Evolutionary conservation across 2,329 filamentous ascomycete species (phyloP).

Genomic region (Gnomoniopsis smithogilvyi): DNA sequence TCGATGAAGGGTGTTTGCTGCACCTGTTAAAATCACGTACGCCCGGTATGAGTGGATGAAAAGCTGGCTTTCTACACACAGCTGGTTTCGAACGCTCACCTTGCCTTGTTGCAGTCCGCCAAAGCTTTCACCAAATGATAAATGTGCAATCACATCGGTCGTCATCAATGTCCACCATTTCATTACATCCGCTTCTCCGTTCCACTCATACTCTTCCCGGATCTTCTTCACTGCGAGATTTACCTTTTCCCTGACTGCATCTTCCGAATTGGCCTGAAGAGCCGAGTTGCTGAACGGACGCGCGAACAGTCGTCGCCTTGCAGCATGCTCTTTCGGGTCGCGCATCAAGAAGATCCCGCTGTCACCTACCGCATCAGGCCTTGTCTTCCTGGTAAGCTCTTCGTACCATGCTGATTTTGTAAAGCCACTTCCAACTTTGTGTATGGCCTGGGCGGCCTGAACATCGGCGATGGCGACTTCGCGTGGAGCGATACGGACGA

Average conservation of each 20-base stretch:
- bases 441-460: slow-evolving; percentile 6
- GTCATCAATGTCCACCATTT: slow-evolving; percentile 44
- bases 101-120: slow-evolving; percentile 23
- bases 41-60: too few relatives aligned
- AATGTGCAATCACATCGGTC: slow-evolving; percentile 39
- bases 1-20: slow-evolving; percentile 24
- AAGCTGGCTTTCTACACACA: slow-evolving; percentile 26
- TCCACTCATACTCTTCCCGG: slow-evolving; percentile 4
- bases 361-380: background rate
- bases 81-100: background rate
- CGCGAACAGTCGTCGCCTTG: slow-evolving; percentile 11
- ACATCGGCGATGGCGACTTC: slow-evolving; percentile 7
- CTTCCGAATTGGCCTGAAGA: slow-evolving; percentile 10
- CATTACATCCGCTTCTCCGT: slow-evolving; percentile 32
- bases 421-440: slow-evolving; percentile 9
- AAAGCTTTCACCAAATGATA: slow-evolving; percentile 38
- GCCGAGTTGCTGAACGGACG: slow-evolving; percentile 12
- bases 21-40: slow-evolving; percentile 23
- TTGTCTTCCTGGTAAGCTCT: background rate
- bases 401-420: slow-evolving; percentile 14
- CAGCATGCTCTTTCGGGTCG: slow-evolving; percentile 7
- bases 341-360: slow-evolving; percentile 9
- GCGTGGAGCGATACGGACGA: slow-evolving; percentile 13
- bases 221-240: slow-evolving; percentile 9
- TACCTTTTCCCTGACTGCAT: slow-evolving; percentile 1